Percentiles rank a stretch among this genome's conserved stretches.
Conservation (phyloP, 139 green algal genomes). For the Pleodorina starrii region DNA sequence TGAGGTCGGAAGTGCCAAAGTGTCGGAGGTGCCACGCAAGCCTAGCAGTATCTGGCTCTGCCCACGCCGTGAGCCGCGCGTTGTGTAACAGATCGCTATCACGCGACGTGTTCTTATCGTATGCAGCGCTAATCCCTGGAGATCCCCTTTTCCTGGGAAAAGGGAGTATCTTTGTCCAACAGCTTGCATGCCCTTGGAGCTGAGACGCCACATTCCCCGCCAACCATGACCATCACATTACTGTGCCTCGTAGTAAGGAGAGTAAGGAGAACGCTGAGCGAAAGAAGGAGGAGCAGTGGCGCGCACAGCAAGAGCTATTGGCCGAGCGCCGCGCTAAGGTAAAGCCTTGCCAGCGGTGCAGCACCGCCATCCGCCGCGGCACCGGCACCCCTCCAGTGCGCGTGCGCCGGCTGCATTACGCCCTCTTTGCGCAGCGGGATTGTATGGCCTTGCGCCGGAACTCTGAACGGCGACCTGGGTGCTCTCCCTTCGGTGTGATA, state of each 20-base stretch:
- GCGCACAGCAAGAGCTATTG: conserved; percentile 24
- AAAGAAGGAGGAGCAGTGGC: conserved; percentile 48
- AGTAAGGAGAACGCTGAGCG: conserved; percentile 11
- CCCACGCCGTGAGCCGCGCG: no score
- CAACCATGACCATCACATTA: no score
- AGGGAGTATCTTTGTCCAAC: no score
- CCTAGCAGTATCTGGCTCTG: not conserved
- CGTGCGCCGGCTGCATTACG: not conserved
- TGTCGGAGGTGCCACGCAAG: conserved; percentile 23
- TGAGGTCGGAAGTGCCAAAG: no score
- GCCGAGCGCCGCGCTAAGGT: conserved; percentile 44
- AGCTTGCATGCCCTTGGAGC: no score
- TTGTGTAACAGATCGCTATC: not conserved
- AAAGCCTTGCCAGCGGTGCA: not conserved
- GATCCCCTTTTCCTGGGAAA: no score
- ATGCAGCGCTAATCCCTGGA: not conserved
- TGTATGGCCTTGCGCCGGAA: not conserved
- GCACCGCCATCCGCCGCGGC: not conserved
- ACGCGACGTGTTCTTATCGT: not conserved
- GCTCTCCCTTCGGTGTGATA: not conserved
- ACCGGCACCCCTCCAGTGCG: not conserved
- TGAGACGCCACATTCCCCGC: no score
- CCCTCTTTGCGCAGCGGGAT: not conserved
- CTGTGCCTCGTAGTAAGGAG: no score
- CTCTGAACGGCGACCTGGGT: not conserved